A percentile compares a stretch with the other conserved stretches of the same genome.
Evolutionary conservation across 2,329 filamentous ascomycete genomes (phyloP).

Genomic region (Colletotrichum chlorophyti): DNA sequence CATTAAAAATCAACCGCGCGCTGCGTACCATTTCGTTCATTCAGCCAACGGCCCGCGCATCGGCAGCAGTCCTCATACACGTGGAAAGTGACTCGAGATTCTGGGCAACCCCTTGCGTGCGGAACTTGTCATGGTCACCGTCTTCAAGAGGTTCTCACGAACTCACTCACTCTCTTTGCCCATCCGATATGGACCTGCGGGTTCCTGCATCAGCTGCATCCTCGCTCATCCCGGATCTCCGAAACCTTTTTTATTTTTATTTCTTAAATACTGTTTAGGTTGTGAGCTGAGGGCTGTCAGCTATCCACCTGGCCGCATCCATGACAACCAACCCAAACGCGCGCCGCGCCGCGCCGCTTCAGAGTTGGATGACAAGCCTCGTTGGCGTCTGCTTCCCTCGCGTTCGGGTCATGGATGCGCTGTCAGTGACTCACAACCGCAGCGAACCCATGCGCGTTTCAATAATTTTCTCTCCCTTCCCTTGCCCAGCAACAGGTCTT

Average conservation of each 20-base stretch:
- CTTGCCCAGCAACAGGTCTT: not conserved
- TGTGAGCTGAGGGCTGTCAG: too few relatives aligned
- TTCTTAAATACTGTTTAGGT: not conserved
- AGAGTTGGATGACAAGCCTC: not conserved
- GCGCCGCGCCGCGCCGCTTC: conserved; percentile 4
- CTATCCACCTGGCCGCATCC: not conserved
- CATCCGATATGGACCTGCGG: conserved; percentile 8
- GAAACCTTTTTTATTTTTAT: not conserved
- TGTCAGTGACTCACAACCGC: conserved; percentile 24
- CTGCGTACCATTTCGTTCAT: not conserved
- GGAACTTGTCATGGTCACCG: not conserved
- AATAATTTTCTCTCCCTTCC: not conserved
- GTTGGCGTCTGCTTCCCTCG: not conserved
- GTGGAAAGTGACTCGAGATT: too few relatives aligned
- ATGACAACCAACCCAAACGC: conserved; percentile 12
- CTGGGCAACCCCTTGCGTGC: not conserved
- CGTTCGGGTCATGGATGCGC: conserved; percentile 9
- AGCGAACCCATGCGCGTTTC: conserved; percentile 7
- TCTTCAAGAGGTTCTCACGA: not conserved
- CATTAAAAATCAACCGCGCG: conserved; percentile 20
- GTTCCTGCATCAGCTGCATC: conserved; percentile 17
- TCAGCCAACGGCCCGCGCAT: not conserved
- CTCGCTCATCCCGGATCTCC: conserved; percentile 6
- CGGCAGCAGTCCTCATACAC: too few relatives aligned
- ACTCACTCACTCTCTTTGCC: not conserved